Base-by-base conservation (phyloP, 1,284 basidiomycete species). In the Microbotryomycetes sp. region DNA sequence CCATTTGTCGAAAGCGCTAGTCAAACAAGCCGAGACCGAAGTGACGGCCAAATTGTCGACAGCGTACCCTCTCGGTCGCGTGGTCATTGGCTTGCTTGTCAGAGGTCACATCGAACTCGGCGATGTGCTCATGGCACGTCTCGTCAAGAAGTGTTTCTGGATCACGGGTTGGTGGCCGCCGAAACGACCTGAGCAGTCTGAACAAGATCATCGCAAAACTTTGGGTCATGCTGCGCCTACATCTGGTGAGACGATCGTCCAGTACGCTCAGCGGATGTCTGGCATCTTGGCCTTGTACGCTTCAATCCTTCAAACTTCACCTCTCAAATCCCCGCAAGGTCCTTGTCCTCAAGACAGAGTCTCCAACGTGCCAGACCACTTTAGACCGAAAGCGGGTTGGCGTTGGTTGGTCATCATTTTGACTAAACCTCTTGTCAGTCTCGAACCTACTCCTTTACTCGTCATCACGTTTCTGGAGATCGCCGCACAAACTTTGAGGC, bases 11-110 rank as follows among this genome's bases (percentile, higher is more conserved):
- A 98, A 97, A 73, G 81, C 85, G 41, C 84, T 98, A 60, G 83
- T 97, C 49, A 81, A 88, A 35, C 96, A 97, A 79, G 92, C 93
- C 6, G 92, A 97, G 77, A 88, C 86, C 0, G 94, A 98, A 76
- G 90, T 97, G 5, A 85, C 88, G 2, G 91, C 91, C 2, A 89
- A 93, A 75, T 85, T 88, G 69, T 83, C 85, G 41, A 87, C 87
- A 9, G 92, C 91, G 0, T 81, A 82, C 50, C 93, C 94, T 0
- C 81, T 97, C 11, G 90, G 88, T 0, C 81, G 84, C 27, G 83
- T 97, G 4, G 79, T 88, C 0, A 78, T 86, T 51, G 84, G 83
- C 56, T 79, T 94, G 23, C 56, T 77, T 18, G 60, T 78, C 2
- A 69, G 80, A 68, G 74, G 81, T 67, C 70, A 83, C 84, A 61